Base-by-base conservation (phyloP, 129 eudicot species). In the Rutidosis leptorrhynchoides region DNA sequence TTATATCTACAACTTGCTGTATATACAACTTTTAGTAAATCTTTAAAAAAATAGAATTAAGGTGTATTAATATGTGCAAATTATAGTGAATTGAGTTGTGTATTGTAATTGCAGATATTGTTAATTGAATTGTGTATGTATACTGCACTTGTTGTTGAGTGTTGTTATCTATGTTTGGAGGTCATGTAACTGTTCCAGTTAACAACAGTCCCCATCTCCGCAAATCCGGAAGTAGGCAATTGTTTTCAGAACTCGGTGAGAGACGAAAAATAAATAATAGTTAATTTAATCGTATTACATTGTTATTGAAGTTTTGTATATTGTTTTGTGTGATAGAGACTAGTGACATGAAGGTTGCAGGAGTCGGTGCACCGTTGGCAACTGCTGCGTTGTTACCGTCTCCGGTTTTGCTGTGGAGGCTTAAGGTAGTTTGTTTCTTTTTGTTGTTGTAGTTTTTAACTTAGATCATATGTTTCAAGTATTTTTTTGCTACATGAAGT, bases 161-260 rank as follows among this genome's bases (percentile, higher is more conserved):
- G 21, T 49, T 59, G 68, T 69, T 77, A 83, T 91, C 97, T 87
- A 94, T 94, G 99, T 89, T 94, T 75, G 96, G 95, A 81, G 93
- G 95, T 69, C 79, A 75, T 72, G 88, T 74, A 72, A 76, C 84
- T 73, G 62, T 40, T 71, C 86, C 93, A 60, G 80, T 65, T 62
- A 79, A 82, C 77, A 79, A 82, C 73, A 94, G 95, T 86, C 99
- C 99, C 46, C 99, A 94, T 77, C 83, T 94, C 40, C 86, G 99
- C 59, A 94, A 83, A 72, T 94, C 99, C 35, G 95, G 97, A 62
- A 94, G 99, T 79, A 84, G 95, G 64, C 80, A 85, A 45, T 81
- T 83, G 62, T 76, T 86, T 58, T 79, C 75, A 45, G 95, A 94
- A 67, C 81, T 86, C 57, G 97, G 99, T 94, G 73, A 72, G 79